A percentile compares a stretch with the other conserved stretches of the same genome.
Evolutionary conservation across 2,329 filamentous ascomycete species (phyloP).

Genomic region (Aureobasidium melanogenum): DNA sequence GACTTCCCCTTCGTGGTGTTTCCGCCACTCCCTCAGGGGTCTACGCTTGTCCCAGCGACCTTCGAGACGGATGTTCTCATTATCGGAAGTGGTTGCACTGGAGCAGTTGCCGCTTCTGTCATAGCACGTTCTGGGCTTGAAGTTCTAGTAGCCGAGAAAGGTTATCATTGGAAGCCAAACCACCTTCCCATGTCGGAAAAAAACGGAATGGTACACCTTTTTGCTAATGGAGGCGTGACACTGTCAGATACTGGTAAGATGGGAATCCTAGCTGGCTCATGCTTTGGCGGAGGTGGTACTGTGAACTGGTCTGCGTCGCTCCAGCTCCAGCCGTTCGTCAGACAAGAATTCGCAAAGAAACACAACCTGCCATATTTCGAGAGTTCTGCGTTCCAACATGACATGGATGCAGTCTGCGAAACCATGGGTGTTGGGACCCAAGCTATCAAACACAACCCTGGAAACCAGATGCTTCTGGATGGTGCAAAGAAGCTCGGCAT

Average conservation of each 20-base stretch:
- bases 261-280: conserved; percentile 57
- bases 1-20: conserved; percentile 57
- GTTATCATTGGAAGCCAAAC: conserved; percentile 63
- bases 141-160: conserved; percentile 76
- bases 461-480: conserved; percentile 64
- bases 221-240: conserved; percentile 56
- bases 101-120: conserved; percentile 71
- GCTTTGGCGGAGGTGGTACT: conserved; percentile 80
- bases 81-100: conserved; percentile 80
- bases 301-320: conserved; percentile 71
- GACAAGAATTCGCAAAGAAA: conserved; percentile 65
- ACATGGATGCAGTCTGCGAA: conserved; percentile 67
- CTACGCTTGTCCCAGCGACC: conserved; percentile 39
- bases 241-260: conserved; percentile 43
- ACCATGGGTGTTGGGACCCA: conserved; percentile 66
- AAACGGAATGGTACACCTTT: conserved; percentile 55
- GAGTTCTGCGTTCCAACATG: conserved; percentile 64
- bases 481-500: conserved; percentile 67
- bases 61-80: conserved; percentile 76
- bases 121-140: conserved; percentile 65
- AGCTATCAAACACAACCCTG: conserved; percentile 61
- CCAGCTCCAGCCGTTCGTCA: conserved; percentile 65
- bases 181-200: conserved; percentile 66
- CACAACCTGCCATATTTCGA: conserved; percentile 64
- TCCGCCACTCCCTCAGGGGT: conserved; percentile 32